Percentiles rank a stretch among this genome's conserved stretches.
These are phyloP conservation scores for Boletus semigastroideus DNA, from an alignment of 1,284 basidiomycete species.

Conservation along the genomic window DNA sequence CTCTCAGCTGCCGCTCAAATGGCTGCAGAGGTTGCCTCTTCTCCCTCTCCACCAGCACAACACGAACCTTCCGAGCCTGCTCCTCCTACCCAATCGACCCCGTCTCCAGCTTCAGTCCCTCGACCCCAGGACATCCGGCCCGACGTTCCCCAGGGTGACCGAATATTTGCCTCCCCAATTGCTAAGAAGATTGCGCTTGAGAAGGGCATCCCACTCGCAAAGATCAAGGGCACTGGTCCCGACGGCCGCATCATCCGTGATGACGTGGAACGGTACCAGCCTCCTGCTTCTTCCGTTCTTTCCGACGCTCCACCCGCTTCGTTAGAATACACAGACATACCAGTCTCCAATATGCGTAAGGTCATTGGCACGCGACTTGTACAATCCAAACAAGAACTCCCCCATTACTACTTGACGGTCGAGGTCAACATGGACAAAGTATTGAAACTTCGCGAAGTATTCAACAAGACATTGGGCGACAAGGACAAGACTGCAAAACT, in stretches of 20 bases:
- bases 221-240: constrained; percentile 95
- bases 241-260: constrained; percentile 91
- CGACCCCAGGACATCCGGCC: constrained; percentile 45
- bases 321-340: constrained; percentile 85
- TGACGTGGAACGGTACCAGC: constrained; percentile 90
- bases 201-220: constrained; percentile 86
- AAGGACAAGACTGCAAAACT: constrained; percentile 88
- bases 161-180: constrained; percentile 92
- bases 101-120: constrained; percentile 41
- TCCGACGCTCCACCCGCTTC: constrained; percentile 41
- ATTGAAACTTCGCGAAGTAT: constrained; percentile 90
- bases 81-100: constrained; percentile 39
- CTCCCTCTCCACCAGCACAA: constrained; percentile 36
- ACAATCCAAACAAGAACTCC: constrained; percentile 91
- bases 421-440: constrained; percentile 98
- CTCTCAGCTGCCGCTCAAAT: constrained; percentile 78
- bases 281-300: constrained; percentile 46
- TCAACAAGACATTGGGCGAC: constrained; percentile 88
- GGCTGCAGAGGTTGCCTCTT: constrained; percentile 61
- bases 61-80: constrained; percentile 38
- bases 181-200: constrained; percentile 98
- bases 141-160: constrained; percentile 67
- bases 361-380: constrained; percentile 89
- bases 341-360: constrained; percentile 94
- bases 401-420: constrained; percentile 97